Evolutionary conservation across 2,329 filamentous ascomycete species (phyloP).

Genomic region (Pezicula radicicola): DNA sequence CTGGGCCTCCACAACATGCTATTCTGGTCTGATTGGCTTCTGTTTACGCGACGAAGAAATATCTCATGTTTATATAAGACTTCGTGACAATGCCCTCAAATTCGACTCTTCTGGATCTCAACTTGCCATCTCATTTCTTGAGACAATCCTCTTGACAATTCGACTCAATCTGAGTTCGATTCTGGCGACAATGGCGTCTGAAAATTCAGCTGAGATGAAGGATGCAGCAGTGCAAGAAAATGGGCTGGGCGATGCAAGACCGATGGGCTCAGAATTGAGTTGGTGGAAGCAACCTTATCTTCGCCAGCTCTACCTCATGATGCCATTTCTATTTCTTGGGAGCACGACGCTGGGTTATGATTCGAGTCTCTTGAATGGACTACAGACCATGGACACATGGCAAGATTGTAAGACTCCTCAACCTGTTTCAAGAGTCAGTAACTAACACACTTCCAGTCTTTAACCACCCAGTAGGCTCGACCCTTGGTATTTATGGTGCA

Average conservation of each 20-base stretch:
- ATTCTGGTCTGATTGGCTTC: background rate
- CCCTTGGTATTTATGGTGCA: constrained; percentile 36
- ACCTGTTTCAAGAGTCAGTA: background rate
- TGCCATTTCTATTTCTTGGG: constrained; percentile 31
- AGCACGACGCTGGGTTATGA: constrained; percentile 37
- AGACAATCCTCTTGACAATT: no score
- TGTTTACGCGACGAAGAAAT: background rate
- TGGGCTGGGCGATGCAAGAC: background rate
- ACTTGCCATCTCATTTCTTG: background rate
- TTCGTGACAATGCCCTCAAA: no score
- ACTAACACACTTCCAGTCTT: constrained; percentile 11
- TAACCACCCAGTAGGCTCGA: constrained; percentile 22
- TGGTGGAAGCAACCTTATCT: constrained; percentile 31
- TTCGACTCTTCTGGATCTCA: background rate
- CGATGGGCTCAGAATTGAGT: constrained; percentile 12
- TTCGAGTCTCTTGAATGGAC: constrained; percentile 38
- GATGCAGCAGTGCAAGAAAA: background rate
- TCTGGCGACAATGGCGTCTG: background rate
- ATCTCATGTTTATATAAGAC: no score
- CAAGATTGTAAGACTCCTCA: constrained; percentile 26
- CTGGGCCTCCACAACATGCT: background rate
- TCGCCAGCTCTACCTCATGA: constrained; percentile 28
- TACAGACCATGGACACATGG: constrained; percentile 42
- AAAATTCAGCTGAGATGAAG: background rate
- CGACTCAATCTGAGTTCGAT: no score